Evolutionary conservation across 768 basidiomycete species (phyloP), one percentile per base, ranked within the genome.

Genomic region (Tylopilus plumbeoviolaceoides): DNA sequence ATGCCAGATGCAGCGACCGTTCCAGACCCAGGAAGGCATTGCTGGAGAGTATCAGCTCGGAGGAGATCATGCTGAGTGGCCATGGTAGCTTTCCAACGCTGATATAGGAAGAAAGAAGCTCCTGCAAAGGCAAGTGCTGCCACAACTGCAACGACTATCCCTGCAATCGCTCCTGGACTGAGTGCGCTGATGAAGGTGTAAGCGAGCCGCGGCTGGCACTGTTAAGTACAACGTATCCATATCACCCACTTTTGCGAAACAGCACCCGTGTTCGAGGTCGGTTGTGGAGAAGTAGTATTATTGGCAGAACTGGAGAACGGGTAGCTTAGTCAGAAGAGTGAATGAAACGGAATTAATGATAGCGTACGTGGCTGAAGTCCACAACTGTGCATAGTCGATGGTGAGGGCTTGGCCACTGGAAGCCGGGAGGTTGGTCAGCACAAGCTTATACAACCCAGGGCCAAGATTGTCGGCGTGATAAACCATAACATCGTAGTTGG

Each of bases 401-500:
- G 63, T 42, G 11, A 73, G 63, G 2, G 50, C 51, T 53, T 67
- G 59, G 3, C 52, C 57, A 8, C 47, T 50, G 2, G 21, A 4
- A 6, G 40, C 50, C 30, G 73, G 64, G 21, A 59, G 54, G 44
- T 73, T 75, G n/a, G 62, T 66, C 28, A 77, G 47, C 17, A 59
- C 55, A n/a, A 77, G 27, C 38, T 62, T 66, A 56, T 77, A 63
- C 47, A 67, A 47, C 14, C 76, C 70, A 11, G 74, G 46, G 7
- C 78, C 78, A 41, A 70, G 75, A 23, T 78, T 61, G 10, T 63
- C 66, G 28, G 64, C 61, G 39, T 69, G 70, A 60, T 43, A 79
- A 48, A 53, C 68, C 62, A 61, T 66, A 54, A 47, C 72, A 60
- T 64, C 59, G 12, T 66, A 65, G 46, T 55, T 63, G 9, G 61